Base-by-base conservation (phyloP, 345 rosid species). In the Arabis alpina region DNA sequence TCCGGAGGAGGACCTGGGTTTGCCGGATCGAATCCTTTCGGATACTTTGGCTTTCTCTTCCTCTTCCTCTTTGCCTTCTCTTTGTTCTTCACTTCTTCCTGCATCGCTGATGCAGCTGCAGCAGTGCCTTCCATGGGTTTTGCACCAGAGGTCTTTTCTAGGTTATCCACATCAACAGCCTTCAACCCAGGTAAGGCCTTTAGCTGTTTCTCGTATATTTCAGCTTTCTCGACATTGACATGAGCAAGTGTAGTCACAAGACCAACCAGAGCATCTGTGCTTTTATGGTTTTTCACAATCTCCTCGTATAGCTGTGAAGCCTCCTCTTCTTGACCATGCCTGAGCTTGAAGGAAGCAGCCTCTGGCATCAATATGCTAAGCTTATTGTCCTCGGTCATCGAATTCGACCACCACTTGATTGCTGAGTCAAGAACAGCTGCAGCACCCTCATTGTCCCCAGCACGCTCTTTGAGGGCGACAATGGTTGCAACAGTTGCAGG, bases 1-100 rank as follows among this genome's bases (percentile, higher is more conserved):
- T 94, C 96, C 0, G 99, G 97, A 25, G 91, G 97, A 63, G 99
- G 96, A 57, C 99, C 99, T 0, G 97, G 99, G 83, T 94, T 88
- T 0, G 93, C 87, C 0, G 95, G 95, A 80, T 94, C 97, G 32
- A 88, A 93, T n/a, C 98, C 98, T 82, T 88, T 91, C 3, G 97
- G 99, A 60, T 91, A 94, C 83, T 81, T 93, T 24, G 98, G 98
- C 80, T 93, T 93, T 82, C 97, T 86, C 88, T 93, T 93, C 74
- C 98, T 89, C 91, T 93, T 93, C 67, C 83, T 93, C 88, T 93
- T 93, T 6, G 82, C 62, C 80, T 89, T 94, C 79, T 88, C 97
- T 66, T 83, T 86, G 45, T 15, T 85, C 84, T 88, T 90, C 68
- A 73, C 80, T 52, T 86, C 97, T 71, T 86, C 94, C 1, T 75